A percentile compares a stretch with the other conserved stretches of the same genome.
Evolutionary conservation across 176 grass and related monocot genomes (phyloP).

Genomic region (Carex parvula): DNA sequence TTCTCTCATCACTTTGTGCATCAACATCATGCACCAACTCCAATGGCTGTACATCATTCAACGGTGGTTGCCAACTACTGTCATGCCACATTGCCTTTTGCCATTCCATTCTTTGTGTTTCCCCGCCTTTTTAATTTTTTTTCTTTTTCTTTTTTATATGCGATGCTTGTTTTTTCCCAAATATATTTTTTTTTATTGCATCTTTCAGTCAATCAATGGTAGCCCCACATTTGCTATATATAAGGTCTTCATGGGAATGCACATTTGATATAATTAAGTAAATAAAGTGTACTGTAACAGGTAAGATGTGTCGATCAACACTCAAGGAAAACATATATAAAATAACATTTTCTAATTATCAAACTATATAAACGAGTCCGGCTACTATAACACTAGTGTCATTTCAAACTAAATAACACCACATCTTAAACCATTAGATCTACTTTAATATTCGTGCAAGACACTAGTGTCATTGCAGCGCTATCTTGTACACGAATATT

Average conservation of each 20-base stretch:
- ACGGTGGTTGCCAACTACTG: conserved; percentile 19
- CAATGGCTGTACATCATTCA: neutral
- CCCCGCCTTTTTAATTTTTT: neutral
- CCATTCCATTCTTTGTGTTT: neutral
- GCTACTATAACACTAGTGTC: too few species aligned
- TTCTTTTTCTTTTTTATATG: neutral
- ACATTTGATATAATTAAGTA: neutral
- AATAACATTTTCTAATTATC: neutral
- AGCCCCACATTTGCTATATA: neutral
- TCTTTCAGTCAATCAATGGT: neutral
- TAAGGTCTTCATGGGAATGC: neutral
- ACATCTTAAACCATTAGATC: too few species aligned
- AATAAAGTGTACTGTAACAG: too few species aligned
- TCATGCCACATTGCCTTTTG: neutral
- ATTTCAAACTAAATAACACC: too few species aligned
- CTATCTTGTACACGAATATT: too few species aligned
- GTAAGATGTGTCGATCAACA: too few species aligned
- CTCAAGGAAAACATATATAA: neutral
- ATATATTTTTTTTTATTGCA: neutral
- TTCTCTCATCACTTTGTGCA: neutral
- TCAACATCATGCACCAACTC: neutral
- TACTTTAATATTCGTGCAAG: too few species aligned
- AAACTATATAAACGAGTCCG: neutral
- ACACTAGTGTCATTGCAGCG: too few species aligned
- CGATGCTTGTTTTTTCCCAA: neutral